phyloP scores from a whole-genome alignment of 108 stramenopile species.

The Aureococcus anophagefferens region DNA sequence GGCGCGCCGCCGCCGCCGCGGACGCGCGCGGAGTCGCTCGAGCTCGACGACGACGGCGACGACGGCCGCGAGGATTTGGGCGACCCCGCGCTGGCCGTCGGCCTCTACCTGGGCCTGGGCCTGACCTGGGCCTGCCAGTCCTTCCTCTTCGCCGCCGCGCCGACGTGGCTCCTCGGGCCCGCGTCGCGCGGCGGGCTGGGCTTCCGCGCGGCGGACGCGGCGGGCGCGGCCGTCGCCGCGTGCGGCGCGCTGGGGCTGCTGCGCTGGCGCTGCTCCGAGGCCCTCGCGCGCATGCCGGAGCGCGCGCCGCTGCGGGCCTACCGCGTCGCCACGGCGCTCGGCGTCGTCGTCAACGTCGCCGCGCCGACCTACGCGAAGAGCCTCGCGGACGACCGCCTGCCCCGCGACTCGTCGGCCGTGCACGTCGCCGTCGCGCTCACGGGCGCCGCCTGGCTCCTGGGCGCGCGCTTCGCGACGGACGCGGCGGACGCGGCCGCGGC shows the following conservation, averaged over 20 bases:
- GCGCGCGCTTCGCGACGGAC: too few species aligned
- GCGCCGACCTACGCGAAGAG: not conserved
- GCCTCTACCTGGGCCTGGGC: not conserved
- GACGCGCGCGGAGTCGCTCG: too few species aligned
- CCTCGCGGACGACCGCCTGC: not conserved
- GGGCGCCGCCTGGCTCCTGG: too few species aligned
- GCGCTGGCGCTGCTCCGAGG: not conserved
- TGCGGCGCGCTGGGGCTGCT: not conserved
- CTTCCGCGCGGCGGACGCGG: not conserved
- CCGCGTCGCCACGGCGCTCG: not conserved
- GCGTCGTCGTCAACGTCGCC: not conserved
- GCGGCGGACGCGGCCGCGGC: too few species aligned
- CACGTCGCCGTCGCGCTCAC: too few species aligned
- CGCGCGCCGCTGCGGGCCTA: not conserved
- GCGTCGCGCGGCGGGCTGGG: not conserved
- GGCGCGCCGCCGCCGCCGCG: not conserved
- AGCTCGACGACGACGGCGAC: too few species aligned
- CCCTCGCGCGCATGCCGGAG: not conserved
- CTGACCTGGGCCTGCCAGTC: not conserved
- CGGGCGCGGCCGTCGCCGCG: not conserved
- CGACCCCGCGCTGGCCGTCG: not conserved
- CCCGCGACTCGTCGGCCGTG: not conserved
- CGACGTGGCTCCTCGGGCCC: not conserved
- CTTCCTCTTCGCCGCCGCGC: not conserved
- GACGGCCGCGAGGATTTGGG: too few species aligned